Percentiles rank a stretch among this genome's conserved stretches.
These are phyloP conservation scores for Rhizopogon vesiculosus DNA, from an alignment of 768 basidiomycete genomes.

Conservation along the genomic window DNA sequence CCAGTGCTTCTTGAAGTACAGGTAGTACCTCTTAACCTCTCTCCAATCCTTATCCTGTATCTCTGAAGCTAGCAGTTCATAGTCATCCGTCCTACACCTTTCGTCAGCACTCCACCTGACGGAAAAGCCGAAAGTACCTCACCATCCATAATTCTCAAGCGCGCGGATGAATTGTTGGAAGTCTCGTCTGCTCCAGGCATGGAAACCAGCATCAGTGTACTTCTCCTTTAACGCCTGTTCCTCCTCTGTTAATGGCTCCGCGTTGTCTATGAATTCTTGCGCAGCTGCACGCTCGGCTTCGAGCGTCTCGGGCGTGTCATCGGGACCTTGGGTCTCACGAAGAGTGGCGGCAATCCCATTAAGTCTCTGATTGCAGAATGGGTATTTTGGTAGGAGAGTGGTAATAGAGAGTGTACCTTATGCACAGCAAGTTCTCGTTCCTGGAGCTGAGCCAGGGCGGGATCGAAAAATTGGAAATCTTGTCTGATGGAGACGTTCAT, in stretches of 20 bases:
- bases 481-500: slow-evolving; percentile 42
- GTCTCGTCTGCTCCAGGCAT: slow-evolving; percentile 88
- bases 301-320: slow-evolving; percentile 78
- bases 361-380: slow-evolving; percentile 36
- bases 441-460: slow-evolving; percentile 73
- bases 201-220: slow-evolving; percentile 74
- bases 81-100: slow-evolving; percentile 51
- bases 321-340: slow-evolving; percentile 62
- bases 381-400: too few species aligned
- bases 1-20: slow-evolving; percentile 87
- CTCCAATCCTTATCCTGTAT: slow-evolving; percentile 80
- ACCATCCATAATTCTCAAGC: slow-evolving; percentile 81
- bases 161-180: slow-evolving; percentile 89
- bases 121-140: slow-evolving; percentile 15
- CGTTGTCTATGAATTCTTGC: slow-evolving; percentile 89
- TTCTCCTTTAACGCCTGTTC: slow-evolving; percentile 80
- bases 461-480: slow-evolving; percentile 97
- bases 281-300: slow-evolving; percentile 77
- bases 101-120: background rate
- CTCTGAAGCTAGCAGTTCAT: slow-evolving; percentile 70
- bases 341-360: slow-evolving; percentile 63
- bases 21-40: slow-evolving; percentile 74
- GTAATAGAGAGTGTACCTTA: slow-evolving; percentile 42
- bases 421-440: slow-evolving; percentile 82
- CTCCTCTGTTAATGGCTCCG: slow-evolving; percentile 87